A percentile compares a stretch with the other conserved stretches of the same genome.
Evolutionary conservation across 305 asterid species (phyloP).

Genomic region (Fraxinus xanthoxyloides): DNA sequence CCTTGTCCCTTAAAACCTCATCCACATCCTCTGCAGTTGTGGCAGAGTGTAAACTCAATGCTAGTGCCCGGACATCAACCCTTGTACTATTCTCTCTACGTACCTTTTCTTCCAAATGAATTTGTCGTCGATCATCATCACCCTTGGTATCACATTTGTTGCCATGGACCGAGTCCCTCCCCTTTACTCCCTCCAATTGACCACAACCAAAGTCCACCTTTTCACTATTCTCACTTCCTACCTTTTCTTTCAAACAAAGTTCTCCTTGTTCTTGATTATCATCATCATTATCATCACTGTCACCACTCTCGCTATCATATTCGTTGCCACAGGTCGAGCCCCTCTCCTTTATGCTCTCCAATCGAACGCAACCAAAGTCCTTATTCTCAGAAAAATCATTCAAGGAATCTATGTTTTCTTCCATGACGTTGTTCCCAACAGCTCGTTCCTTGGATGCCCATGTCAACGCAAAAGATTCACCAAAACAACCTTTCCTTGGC

Average conservation of each 20-base stretch:
- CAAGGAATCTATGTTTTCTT: constrained; percentile 29
- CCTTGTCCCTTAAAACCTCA: constrained; percentile 52
- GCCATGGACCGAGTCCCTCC: neutral
- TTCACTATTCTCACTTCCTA: neutral
- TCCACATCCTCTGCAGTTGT: constrained; percentile 71
- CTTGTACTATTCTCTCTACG: constrained; percentile 23
- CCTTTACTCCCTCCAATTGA: constrained; percentile 21
- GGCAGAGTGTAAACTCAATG: constrained; percentile 42
- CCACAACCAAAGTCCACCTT: constrained; percentile 9
- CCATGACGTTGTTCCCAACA: constrained; percentile 24
- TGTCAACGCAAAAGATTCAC: constrained; percentile 45
- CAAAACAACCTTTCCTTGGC: constrained; percentile 33
- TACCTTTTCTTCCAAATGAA: constrained; percentile 17
- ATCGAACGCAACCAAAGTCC: constrained; percentile 8
- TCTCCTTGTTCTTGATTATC: neutral
- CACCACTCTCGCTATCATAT: neutral
- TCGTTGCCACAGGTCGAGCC: neutral
- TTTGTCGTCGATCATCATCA: constrained; percentile 11
- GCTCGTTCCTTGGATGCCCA: constrained; percentile 49
- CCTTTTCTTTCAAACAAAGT: neutral
- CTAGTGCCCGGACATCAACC: constrained; percentile 68
- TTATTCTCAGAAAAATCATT: constrained; percentile 25
- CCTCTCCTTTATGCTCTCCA: constrained; percentile 22
- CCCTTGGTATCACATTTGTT: neutral
- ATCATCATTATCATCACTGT: neutral